Percentiles rank a stretch among this genome's conserved stretches.
phyloP scores from a whole-genome alignment of 2,329 filamentous ascomycete genomes.

The Calonectria henricotiae region DNA sequence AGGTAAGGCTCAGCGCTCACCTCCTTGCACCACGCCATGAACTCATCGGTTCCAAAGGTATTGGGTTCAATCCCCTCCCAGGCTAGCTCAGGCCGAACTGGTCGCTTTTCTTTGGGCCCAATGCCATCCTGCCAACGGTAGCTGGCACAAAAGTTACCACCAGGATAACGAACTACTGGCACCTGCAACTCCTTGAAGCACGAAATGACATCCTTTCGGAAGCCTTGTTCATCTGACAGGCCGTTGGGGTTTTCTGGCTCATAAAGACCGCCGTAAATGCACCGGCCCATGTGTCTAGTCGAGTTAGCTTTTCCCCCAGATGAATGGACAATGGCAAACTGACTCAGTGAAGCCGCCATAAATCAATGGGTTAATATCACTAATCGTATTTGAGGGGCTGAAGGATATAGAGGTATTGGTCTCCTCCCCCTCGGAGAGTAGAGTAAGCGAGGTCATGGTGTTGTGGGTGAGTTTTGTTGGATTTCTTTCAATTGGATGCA shows the following conservation, averaged over 20 bases:
- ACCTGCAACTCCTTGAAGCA: conserved; percentile 81
- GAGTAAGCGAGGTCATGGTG: conserved; percentile 34
- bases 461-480: conserved; percentile 11
- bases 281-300: conserved; percentile 85
- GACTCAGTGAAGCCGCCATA: conserved; percentile 89
- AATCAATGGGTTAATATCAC: conserved; percentile 83
- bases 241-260: conserved; percentile 80
- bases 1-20: conserved; percentile 84
- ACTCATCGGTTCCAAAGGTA: conserved; percentile 87
- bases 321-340: conserved; percentile 50
- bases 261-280: conserved; percentile 89
- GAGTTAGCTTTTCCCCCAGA: background rate
- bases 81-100: conserved; percentile 74
- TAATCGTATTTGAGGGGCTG: conserved; percentile 76
- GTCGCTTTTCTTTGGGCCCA: conserved; percentile 79
- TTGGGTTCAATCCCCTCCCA: conserved; percentile 85
- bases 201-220: conserved; percentile 83
- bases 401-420: conserved; percentile 67
- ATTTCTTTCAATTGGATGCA: too few species aligned
- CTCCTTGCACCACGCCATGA: conserved; percentile 83
- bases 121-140: conserved; percentile 89
- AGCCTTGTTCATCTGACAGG: conserved; percentile 80
- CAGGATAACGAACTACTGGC: conserved; percentile 84
- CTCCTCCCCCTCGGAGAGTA: conserved; percentile 27
- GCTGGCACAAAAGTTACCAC: conserved; percentile 88